Evolutionary conservation across 2,329 filamentous ascomycete species (phyloP), one percentile per base, ranked within the genome.

Genomic region (Aspergillus unguis): DNA sequence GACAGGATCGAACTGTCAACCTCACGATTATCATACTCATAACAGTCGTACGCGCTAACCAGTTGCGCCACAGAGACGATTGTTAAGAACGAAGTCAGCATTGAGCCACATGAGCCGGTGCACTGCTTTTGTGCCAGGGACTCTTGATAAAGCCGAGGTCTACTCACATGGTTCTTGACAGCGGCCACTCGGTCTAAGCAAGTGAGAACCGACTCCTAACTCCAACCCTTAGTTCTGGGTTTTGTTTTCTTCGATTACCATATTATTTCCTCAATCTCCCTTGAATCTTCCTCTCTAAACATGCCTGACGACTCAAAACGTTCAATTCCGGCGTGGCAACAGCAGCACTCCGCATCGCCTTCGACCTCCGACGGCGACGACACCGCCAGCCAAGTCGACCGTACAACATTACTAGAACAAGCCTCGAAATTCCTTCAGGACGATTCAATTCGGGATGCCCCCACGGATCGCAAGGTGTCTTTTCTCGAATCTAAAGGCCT

Each of bases 401-500:
- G 70, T 61, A 56, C 66, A 58, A 55, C 62, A 40, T 67, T 80
- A 9, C 64, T 88, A 33, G 83, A 90, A 11, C 83, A 90, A 65
- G 90, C 91, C 28, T 79, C 81, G 40, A 82, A 78, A 48, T 96
- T 96, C 65, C 80, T 96, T 3, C 77, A 88, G 46, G 86, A 95
- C 55, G 84, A 88, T 6, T 77, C 80, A 23, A 88, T 96, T 52
- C 83, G 81, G 53, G 75, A 86, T 69, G 84, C 86, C 32, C 78
- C 86, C 0, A 78, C 79, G 41, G 86, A 89, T 51, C 85, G 84
- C 71, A 95, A 95, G 74, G 76, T 81, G 23, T 80, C 82, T 6
- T 96, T 96, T 61, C 75, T 96, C 1, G 80, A 85, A 64, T 83
- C 82, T 46, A 96, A 96, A 69, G 89, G 89, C 3, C 75, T 96